phyloP scores from a whole-genome alignment of 108 stramenopile species.

The Aurantiochytrium sp. region DNA sequence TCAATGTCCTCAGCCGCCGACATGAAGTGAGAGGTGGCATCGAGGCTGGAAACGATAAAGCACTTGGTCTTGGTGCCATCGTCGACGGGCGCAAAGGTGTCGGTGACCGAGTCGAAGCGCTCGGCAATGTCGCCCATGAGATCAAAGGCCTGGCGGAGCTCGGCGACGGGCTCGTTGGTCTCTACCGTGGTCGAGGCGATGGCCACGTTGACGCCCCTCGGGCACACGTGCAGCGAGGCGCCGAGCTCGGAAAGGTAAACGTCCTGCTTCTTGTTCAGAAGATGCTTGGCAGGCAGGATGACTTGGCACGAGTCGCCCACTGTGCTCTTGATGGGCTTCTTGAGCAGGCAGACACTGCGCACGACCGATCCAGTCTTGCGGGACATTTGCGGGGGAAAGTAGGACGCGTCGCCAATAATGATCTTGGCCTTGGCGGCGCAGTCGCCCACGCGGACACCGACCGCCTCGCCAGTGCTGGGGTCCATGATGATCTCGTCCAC shows the following conservation, averaged over 20 bases:
- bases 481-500: constrained; percentile 88
- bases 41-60: constrained; percentile 84
- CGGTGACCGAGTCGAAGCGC: constrained; percentile 80
- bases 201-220: constrained; percentile 83
- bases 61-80: constrained; percentile 81
- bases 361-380: constrained; percentile 75
- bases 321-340: constrained; percentile 80
- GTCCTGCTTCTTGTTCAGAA: constrained; percentile 79
- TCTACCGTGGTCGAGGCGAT: constrained; percentile 93
- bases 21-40: constrained; percentile 99
- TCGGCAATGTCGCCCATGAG: constrained; percentile 84
- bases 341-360: constrained; percentile 93
- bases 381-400: constrained; percentile 71
- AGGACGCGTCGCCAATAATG: constrained; percentile 93
- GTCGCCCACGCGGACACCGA: constrained; percentile 76
- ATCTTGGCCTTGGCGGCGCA: constrained; percentile 84
- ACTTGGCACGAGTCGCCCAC: constrained; percentile 79
- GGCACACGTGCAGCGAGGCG: constrained; percentile 61
- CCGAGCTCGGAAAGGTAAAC: constrained; percentile 88
- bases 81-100: constrained; percentile 73
- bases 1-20: constrained; percentile 17
- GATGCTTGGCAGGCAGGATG: constrained; percentile 92
- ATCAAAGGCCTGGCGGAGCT: constrained; percentile 80
- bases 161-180: constrained; percentile 77
- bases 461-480: constrained; percentile 65